Evolutionary conservation across 2,329 filamentous ascomycete genomes (phyloP).

Genomic region (Neonectria faginata): DNA sequence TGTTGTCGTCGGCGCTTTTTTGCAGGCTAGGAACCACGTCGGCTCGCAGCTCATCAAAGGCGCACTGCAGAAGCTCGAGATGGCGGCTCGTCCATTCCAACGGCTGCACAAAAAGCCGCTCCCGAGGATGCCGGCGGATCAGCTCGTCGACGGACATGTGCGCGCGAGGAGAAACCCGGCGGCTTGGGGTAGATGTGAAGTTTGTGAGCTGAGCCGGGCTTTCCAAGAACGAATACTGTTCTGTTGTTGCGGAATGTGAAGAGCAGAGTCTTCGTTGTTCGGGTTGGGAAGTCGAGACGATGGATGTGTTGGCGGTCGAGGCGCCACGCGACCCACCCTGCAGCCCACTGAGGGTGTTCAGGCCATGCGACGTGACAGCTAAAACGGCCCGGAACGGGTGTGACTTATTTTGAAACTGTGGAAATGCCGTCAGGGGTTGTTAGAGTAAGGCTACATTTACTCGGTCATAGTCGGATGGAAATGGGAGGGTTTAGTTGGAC

Average conservation of each 20-base stretch:
- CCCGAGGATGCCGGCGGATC: slow-evolving; percentile 40
- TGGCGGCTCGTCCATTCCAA: slow-evolving; percentile 40
- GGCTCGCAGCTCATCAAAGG: slow-evolving; percentile 26
- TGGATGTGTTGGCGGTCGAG: neutral
- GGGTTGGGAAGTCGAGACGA: neutral
- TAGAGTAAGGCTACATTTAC: neutral
- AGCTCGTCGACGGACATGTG: slow-evolving; percentile 30
- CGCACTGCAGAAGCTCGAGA: slow-evolving; percentile 33
- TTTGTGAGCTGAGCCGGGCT: neutral
- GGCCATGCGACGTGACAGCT: neutral
- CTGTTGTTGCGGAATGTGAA: neutral
- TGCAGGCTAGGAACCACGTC: neutral
- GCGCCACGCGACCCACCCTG: neutral
- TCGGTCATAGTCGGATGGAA: neutral
- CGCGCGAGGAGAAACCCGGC: neutral
- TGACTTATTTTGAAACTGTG: neutral
- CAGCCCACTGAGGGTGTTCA: slow-evolving; percentile 1
- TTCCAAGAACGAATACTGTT: neutral
- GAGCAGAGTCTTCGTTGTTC: neutral
- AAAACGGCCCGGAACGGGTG: neutral
- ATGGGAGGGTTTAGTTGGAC: no score
- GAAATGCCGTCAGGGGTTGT: neutral
- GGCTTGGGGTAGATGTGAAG: neutral
- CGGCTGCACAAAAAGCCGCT: slow-evolving; percentile 43
- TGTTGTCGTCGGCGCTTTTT: neutral